phyloP scores from a whole-genome alignment of 2,329 filamentous ascomycete genomes.

The Madurella fahalii region DNA sequence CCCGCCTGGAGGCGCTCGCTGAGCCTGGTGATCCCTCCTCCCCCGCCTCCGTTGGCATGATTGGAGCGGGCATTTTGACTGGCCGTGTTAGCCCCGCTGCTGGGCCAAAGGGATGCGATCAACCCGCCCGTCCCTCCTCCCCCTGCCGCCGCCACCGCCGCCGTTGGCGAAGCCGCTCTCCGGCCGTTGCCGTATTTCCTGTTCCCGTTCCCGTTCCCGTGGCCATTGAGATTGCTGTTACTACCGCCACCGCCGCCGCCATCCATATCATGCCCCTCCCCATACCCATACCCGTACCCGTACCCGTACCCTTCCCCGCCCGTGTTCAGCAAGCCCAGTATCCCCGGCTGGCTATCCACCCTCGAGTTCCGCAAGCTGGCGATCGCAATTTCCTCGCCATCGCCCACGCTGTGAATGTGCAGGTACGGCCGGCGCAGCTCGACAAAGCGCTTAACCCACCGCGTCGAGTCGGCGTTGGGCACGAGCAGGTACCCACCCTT shows the following conservation, averaged over 20 bases:
- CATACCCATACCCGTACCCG: constrained; percentile 16
- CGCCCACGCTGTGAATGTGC: constrained; percentile 78
- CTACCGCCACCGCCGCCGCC: constrained; percentile 28
- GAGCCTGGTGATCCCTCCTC: constrained; percentile 45
- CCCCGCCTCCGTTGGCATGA: background rate
- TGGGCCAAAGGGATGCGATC: constrained; percentile 54
- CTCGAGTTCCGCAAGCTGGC: constrained; percentile 85
- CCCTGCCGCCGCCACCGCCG: background rate
- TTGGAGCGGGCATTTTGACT: background rate
- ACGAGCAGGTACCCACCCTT: constrained; percentile 87
- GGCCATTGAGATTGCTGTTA: constrained; percentile 23
- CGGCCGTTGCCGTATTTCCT: constrained; percentile 42
- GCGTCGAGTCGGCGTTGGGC: constrained; percentile 73
- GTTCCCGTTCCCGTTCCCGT: background rate
- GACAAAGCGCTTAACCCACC: constrained; percentile 90
- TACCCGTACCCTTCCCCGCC: constrained; percentile 4
- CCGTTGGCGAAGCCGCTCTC: constrained; percentile 19
- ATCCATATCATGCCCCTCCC: constrained; percentile 2
- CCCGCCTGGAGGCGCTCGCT: constrained; percentile 60
- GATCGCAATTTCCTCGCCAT: constrained; percentile 85
- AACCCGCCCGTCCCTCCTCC: constrained; percentile 45
- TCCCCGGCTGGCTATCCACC: constrained; percentile 88
- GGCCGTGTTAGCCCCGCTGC: constrained; percentile 18
- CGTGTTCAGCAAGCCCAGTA: constrained; percentile 66
- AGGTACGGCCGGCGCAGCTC: constrained; percentile 89